Evolutionary conservation across 2,329 filamentous ascomycete species (phyloP).

Genomic region (Pestalotiopsis sp.): DNA sequence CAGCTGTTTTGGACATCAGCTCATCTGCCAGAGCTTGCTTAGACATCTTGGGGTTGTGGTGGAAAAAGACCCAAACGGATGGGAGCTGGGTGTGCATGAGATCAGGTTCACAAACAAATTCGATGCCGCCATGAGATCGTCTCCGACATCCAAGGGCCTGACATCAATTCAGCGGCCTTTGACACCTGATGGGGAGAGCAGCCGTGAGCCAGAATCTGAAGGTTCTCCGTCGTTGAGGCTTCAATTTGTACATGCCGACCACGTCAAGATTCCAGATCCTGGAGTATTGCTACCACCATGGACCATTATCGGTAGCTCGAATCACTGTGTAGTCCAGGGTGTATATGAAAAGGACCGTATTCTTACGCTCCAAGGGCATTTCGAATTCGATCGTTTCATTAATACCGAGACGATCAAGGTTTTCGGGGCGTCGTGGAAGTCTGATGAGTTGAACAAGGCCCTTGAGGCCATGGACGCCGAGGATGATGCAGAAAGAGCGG

Average conservation of each 20-base stretch:
- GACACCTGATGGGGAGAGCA: not conserved
- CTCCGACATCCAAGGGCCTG: not conserved
- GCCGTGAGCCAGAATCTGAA: not conserved
- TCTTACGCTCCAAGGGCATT: conserved; percentile 37
- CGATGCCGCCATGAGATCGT: conserved; percentile 16
- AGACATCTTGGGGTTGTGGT: conserved; percentile 19
- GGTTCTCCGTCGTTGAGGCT: conserved; percentile 20
- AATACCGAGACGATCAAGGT: conserved; percentile 27
- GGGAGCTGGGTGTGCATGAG: conserved; percentile 23
- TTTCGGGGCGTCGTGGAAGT: conserved; percentile 9
- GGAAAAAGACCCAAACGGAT: conserved; percentile 19
- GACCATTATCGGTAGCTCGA: conserved; percentile 17
- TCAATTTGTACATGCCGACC: conserved; percentile 34
- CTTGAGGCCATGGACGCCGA: conserved; percentile 6
- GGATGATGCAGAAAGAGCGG: conserved; percentile 9
- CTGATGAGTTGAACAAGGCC: not conserved
- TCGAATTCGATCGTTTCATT: conserved; percentile 37
- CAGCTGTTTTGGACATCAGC: conserved; percentile 38
- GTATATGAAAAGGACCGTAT: conserved; percentile 33
- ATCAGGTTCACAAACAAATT: conserved; percentile 17
- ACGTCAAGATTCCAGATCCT: conserved; percentile 15
- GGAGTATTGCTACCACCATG: conserved; percentile 10
- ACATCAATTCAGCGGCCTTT: not conserved
- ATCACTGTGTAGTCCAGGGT: conserved; percentile 34
- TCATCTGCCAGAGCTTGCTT: conserved; percentile 34